Conservation (phyloP, 306 rosid species). For the Comarum palustre region DNA sequence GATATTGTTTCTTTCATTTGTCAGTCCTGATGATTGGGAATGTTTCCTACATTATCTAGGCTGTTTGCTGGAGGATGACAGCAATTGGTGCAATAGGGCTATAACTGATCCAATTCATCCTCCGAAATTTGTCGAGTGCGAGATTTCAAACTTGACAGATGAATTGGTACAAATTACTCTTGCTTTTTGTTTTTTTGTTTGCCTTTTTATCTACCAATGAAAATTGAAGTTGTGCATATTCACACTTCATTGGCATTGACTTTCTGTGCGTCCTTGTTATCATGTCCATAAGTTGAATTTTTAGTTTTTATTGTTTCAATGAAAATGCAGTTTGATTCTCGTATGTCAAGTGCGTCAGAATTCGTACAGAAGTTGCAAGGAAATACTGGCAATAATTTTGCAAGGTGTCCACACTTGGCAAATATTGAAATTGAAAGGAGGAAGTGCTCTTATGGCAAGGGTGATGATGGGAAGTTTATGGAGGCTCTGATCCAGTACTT, state of each 20-base stretch:
- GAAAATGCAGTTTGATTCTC: constrained; percentile 79
- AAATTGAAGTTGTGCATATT: constrained; percentile 36
- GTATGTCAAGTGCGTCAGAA: constrained; percentile 60
- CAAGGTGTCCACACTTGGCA: constrained; percentile 83
- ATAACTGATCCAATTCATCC: constrained; percentile 56
- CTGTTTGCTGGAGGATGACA: constrained; percentile 91
- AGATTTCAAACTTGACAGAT: constrained; percentile 66
- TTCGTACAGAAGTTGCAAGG: constrained; percentile 61
- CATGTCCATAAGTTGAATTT: constrained; percentile 28
- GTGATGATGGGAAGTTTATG: constrained; percentile 54
- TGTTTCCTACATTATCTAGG: constrained; percentile 86
- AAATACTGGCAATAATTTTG: constrained; percentile 33
- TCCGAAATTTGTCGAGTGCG: constrained; percentile 51
- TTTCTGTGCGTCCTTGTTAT: constrained; percentile 16
- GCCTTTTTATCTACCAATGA: neutral
- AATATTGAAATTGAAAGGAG: constrained; percentile 86
- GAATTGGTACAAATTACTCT: constrained; percentile 56
- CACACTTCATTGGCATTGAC: constrained; percentile 15
- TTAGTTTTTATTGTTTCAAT: constrained; percentile 10
- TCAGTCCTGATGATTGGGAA: constrained; percentile 99
- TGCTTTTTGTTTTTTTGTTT: too few relatives aligned
- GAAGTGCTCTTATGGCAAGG: constrained; percentile 62
- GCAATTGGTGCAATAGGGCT: constrained; percentile 57
- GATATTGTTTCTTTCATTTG: constrained; percentile 41
- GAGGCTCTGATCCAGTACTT: constrained; percentile 63